These are phyloP conservation scores for Coemansia sp. DNA, from an alignment of 371 early-diverging fungal genomes.

Conservation along the genomic window DNA sequence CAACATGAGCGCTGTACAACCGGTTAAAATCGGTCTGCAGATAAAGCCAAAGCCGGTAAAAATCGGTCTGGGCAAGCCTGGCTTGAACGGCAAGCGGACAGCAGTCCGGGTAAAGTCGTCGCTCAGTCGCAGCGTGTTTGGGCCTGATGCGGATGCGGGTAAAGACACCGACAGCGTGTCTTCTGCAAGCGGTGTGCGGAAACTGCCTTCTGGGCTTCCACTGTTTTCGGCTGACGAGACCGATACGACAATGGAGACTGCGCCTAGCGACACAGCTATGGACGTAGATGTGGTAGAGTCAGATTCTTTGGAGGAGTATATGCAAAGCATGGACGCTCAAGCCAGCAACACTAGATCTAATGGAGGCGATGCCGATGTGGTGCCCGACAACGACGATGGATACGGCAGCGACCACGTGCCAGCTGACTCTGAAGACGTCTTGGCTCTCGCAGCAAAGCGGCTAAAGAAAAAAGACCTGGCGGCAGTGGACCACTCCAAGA, in stretches of 20 bases:
- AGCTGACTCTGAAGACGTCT: constrained; percentile 37
- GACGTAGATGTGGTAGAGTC: constrained; percentile 30
- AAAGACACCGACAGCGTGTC: not conserved
- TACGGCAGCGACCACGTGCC: constrained; percentile 16
- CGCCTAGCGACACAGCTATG: constrained; percentile 9
- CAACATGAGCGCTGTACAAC: not conserved
- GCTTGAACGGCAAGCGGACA: not conserved
- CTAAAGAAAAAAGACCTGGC: constrained; percentile 91
- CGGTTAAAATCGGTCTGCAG: not conserved
- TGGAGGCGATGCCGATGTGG: constrained; percentile 50
- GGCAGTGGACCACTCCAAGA: constrained; percentile 82
- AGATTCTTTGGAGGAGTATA: constrained; percentile 56
- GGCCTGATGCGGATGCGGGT: constrained; percentile 1
- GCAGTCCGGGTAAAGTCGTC: not conserved
- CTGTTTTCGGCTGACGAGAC: not conserved
- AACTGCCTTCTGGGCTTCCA: not conserved
- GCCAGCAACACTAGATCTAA: constrained; percentile 65
- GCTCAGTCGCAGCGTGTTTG: constrained; percentile 18
- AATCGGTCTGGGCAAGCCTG: not conserved
- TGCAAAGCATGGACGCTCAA: constrained; percentile 60
- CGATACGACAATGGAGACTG: not conserved
- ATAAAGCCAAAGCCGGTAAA: not conserved
- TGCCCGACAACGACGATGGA: constrained; percentile 13
- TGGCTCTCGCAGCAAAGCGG: constrained; percentile 71
- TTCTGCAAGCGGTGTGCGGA: not conserved